Conservation (phyloP, 2,329 filamentous ascomycete genomes). For the Cordyceps tenuipes region DNA sequence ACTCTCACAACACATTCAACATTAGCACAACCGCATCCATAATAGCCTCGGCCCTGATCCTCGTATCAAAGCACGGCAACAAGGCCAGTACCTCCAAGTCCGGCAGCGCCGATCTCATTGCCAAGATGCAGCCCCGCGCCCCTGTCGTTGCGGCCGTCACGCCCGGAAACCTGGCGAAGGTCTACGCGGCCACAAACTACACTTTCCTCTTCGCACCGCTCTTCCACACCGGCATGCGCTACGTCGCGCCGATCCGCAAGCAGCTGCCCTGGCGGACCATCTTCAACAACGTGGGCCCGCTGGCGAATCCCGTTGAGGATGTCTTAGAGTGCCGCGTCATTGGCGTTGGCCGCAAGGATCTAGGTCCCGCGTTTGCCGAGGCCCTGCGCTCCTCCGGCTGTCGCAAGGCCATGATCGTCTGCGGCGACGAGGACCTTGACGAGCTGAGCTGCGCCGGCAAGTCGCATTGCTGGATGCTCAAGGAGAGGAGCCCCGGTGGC, state of each 20-base stretch:
- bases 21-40: constrained; percentile 94
- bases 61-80: constrained; percentile 94
- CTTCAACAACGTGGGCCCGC: constrained; percentile 90
- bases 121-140: constrained; percentile 60
- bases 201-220: constrained; percentile 92
- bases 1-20: constrained; percentile 97
- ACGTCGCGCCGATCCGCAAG: constrained; percentile 76
- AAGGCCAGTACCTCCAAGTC: constrained; percentile 91
- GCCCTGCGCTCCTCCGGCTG: constrained; percentile 69
- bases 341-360: constrained; percentile 81
- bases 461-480: constrained; percentile 82
- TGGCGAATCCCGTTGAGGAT: constrained; percentile 83
- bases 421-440: constrained; percentile 89
- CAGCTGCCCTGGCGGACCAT: constrained; percentile 92
- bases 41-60: constrained; percentile 73
- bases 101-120: constrained; percentile 86
- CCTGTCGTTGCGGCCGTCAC: constrained; percentile 69
- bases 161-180: constrained; percentile 58
- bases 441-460: constrained; percentile 87
- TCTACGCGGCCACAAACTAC: constrained; percentile 81
- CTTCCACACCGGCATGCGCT: constrained; percentile 91
- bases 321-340: constrained; percentile 81
- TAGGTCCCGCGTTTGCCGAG: constrained; percentile 84
- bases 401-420: constrained; percentile 81
- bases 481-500: constrained; percentile 33